phyloP scores from a whole-genome alignment of 495 filamentous ascomycete species.

The Paragyromitra xinjiangensis region DNA sequence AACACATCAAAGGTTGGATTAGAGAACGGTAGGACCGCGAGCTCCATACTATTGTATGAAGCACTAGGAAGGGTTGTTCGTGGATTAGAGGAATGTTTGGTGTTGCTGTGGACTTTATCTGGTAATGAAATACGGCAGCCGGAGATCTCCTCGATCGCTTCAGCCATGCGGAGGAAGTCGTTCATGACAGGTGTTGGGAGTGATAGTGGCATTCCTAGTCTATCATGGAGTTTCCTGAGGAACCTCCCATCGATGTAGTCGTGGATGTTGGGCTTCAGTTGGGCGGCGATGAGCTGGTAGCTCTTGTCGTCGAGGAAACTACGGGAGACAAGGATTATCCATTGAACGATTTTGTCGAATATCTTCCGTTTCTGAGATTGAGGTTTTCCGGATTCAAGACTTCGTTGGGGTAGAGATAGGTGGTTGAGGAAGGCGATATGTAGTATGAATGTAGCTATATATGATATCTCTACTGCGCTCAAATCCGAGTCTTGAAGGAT shows the following conservation, averaged over 20 bases:
- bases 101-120: neutral
- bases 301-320: neutral
- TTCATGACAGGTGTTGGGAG: conserved; percentile 13
- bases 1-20: conserved; percentile 69
- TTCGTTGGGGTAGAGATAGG: conserved; percentile 56
- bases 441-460: conserved; percentile 53
- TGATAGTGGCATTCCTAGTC: neutral
- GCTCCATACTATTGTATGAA: neutral
- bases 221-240: conserved; percentile 57
- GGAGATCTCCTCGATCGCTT: conserved; percentile 53
- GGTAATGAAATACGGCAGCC: conserved; percentile 49
- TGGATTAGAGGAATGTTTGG: neutral
- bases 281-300: conserved; percentile 16
- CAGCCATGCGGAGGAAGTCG: conserved; percentile 33
- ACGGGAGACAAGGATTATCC: conserved; percentile 25
- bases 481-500: neutral
- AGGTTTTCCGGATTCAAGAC: neutral
- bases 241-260: conserved; percentile 75
- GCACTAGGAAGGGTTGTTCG: neutral
- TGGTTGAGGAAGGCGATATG: conserved; percentile 58
- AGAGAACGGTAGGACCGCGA: conserved; percentile 67
- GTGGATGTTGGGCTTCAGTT: conserved; percentile 62
- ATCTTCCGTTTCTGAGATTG: no score
- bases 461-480: neutral
- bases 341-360: neutral